Conservation (phyloP, 163 green algal genomes). For the Chlamydomonas reinhardtii region DNA sequence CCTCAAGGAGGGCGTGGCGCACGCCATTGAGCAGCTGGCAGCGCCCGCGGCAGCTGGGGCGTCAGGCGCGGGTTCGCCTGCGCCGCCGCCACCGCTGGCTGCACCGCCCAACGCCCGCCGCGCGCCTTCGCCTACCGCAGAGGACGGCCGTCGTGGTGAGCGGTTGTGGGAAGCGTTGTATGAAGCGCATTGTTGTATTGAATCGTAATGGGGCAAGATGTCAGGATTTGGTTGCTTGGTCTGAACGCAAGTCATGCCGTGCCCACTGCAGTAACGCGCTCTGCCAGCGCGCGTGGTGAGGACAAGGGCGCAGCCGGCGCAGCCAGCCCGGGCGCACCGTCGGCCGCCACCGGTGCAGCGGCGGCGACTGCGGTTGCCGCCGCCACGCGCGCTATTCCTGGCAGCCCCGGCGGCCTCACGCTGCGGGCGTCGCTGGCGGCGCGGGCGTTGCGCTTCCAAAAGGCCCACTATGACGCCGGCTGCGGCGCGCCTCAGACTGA, state of each 20-base stretch:
- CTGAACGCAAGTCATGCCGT: no score
- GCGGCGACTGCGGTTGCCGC: background rate
- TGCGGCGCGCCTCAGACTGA: constrained; percentile 68
- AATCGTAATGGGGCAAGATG: no score
- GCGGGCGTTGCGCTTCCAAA: constrained; percentile 43
- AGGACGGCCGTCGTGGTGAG: constrained; percentile 23
- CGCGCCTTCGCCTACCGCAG: background rate
- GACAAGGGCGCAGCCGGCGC: constrained; percentile 2
- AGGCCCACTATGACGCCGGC: constrained; percentile 33
- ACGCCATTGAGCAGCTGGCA: constrained; percentile 86
- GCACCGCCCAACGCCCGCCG: background rate
- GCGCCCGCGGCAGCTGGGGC: constrained; percentile 12
- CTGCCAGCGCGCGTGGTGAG: background rate
- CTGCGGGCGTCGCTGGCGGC: constrained; percentile 28
- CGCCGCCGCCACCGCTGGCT: background rate
- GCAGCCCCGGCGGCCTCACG: background rate
- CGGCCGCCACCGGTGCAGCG: background rate
- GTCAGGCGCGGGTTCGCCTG: background rate
- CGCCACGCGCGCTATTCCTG: background rate
- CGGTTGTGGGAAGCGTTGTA: background rate
- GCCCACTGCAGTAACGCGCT: constrained; percentile 15
- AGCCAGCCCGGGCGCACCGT: background rate
- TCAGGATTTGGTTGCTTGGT: no score
- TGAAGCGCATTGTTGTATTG: no score
- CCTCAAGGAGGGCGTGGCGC: constrained; percentile 92